Base-by-base conservation (phyloP, 176 grass and related monocot species). In the Musa beccarii region DNA sequence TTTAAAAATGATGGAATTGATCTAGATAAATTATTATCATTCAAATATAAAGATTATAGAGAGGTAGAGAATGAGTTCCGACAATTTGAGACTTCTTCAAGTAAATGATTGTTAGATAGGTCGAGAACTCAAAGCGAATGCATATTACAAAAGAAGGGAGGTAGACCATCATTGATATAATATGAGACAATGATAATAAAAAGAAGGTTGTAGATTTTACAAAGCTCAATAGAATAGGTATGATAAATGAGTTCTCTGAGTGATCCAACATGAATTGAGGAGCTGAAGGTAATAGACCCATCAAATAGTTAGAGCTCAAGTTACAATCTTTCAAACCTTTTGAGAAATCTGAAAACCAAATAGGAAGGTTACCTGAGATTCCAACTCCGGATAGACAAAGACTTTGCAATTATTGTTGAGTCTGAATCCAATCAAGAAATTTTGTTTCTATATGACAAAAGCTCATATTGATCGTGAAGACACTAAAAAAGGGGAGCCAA, bases 21-120 rank as follows among this genome's bases (percentile, higher is more conserved):
- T 0, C 86, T 82, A 23, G 24, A n/a, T 9, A 88, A 52, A 21
- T 69, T 69, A 22, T 53, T 52, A 13, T 9, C 3, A 3, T 14
- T 9, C 54, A 88, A 61, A 26, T 53, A 0, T 22, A 87, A 57
- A 11, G 10, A 28, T 19, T 73, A 12, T 6, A 87, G 29, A 11
- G 51, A 71, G 3, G 25, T 26, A 1, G 25, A 1, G 25, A 26
- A 26, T 26, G 25, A 1, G 6, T 1, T 26, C 1, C 1, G 25
- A 26, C 25, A 26, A 26, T 26, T 1, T 1, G 25, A 1, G 25
- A 87, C 53, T 9, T 74, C 85, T 54, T 14, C 66, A 10, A n/a
- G 20, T 0, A 83, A 25, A 0, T 49, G 11, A 68, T 54, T 81
- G 0, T 1, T 0, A 8, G 0, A 0, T n/a, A n/a, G 69, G 64